Percentiles rank a stretch among this genome's conserved stretches.
phyloP scores from a whole-genome alignment of 345 rosid genomes.

The Trapa incisa region DNA sequence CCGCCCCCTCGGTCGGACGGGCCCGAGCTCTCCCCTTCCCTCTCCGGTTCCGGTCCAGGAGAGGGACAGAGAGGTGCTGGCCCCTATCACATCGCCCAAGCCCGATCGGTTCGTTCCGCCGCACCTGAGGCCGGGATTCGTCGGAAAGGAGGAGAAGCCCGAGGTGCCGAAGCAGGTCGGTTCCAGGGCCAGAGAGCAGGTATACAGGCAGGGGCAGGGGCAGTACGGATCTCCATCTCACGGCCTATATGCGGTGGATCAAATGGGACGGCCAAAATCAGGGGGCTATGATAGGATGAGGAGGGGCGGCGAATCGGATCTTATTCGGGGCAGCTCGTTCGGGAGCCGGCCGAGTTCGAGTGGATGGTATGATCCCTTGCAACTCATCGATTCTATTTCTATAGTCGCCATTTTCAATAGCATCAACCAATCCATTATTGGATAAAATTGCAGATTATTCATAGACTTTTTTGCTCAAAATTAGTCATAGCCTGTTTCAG shows the following conservation, averaged over 20 bases:
- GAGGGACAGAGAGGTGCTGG: slow-evolving; percentile 13
- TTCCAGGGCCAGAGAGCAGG: slow-evolving; percentile 13
- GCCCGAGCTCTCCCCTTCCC: slow-evolving; percentile 14
- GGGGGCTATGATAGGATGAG: slow-evolving; percentile 51
- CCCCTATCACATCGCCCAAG: slow-evolving; percentile 24
- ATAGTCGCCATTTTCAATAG: background rate
- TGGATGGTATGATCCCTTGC: slow-evolving; percentile 32
- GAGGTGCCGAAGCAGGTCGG: slow-evolving; percentile 15
- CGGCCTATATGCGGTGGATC: slow-evolving; percentile 28
- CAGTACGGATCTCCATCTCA: slow-evolving; percentile 26
- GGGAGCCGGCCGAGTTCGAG: slow-evolving; percentile 59
- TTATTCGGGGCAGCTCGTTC: slow-evolving; percentile 40
- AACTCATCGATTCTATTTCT: background rate
- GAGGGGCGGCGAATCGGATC: slow-evolving; percentile 28
- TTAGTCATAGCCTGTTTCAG: no score
- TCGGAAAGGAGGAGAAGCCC: slow-evolving; percentile 48
- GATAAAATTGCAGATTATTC: no score
- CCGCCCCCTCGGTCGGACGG: slow-evolving; percentile 50
- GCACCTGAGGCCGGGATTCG: slow-evolving; percentile 85
- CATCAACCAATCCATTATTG: background rate
- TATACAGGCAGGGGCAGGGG: slow-evolving; percentile 22
- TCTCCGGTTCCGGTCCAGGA: slow-evolving; percentile 19
- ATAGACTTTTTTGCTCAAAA: no score
- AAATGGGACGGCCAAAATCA: slow-evolving; percentile 47
- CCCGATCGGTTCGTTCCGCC: slow-evolving; percentile 67